These are phyloP conservation scores for Cutaneotrichosporon daszewskae DNA, from an alignment of 1,284 basidiomycete species.

Conservation along the genomic window DNA sequence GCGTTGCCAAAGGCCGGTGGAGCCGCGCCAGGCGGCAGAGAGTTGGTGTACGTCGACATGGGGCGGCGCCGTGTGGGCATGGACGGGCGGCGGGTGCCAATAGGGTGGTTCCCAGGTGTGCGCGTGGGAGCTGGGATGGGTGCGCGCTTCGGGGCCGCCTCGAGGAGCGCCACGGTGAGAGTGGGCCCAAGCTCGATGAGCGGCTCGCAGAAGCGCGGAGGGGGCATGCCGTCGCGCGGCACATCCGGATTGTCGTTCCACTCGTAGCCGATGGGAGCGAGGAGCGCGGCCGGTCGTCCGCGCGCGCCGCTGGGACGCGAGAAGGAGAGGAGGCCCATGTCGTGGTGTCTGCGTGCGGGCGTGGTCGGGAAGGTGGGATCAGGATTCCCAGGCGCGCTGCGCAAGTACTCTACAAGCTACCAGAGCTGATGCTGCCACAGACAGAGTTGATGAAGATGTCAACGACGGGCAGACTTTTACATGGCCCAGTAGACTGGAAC, in stretches of 20 bases:
- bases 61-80: not conserved
- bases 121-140: not conserved
- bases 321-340: conserved; percentile 5
- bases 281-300: too few relatives aligned
- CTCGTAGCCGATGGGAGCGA: too few relatives aligned
- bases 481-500: too few relatives aligned
- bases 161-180: not conserved
- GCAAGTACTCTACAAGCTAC: too few relatives aligned
- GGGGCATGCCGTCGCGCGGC: not conserved
- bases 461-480: too few relatives aligned
- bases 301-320: not conserved
- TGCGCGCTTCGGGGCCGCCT: not conserved
- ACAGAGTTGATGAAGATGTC: too few relatives aligned
- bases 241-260: not conserved
- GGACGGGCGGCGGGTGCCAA: not conserved
- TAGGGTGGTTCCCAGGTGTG: not conserved
- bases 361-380: too few relatives aligned
- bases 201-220: not conserved
- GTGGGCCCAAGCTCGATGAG: not conserved
- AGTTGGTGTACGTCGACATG: not conserved
- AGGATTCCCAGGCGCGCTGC: too few relatives aligned
- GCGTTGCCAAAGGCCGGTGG: conserved; percentile 5
- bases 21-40: conserved; percentile 15
- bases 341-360: too few relatives aligned
- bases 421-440: too few relatives aligned